Conservation (phyloP, 202 grass and related monocot genomes). For the Schoenoplectus tabernaemontani region DNA sequence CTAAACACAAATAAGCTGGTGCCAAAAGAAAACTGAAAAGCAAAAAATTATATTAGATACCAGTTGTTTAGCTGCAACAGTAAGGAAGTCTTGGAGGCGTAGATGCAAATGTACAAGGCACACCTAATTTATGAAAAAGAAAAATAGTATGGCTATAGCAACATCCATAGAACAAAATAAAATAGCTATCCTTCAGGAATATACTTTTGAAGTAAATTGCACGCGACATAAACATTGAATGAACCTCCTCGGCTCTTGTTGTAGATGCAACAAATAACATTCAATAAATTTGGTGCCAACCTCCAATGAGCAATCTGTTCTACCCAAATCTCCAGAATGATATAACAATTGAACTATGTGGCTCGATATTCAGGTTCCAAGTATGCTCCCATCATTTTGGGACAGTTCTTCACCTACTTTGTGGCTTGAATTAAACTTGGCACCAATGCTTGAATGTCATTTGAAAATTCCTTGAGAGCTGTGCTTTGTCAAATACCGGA, state of each 20-base stretch:
- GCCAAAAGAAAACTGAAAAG: neutral
- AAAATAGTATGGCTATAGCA: neutral
- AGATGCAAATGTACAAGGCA: conserved; percentile 84
- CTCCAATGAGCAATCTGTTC: neutral
- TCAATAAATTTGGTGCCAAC: neutral
- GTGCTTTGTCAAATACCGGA: conserved; percentile 2
- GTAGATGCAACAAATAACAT: conserved; percentile 6
- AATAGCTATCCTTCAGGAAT: neutral
- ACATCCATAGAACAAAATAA: neutral
- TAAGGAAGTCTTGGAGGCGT: conserved; percentile 80
- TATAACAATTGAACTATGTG: neutral
- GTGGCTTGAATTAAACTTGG: neutral
- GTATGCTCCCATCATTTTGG: neutral
- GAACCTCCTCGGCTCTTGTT: neutral
- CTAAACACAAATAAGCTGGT: neutral
- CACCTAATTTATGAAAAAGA: conserved; percentile 41
- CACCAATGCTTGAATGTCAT: neutral
- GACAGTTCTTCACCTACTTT: neutral
- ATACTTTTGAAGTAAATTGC: neutral
- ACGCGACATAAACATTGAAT: neutral
- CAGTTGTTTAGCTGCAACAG: conserved; percentile 87
- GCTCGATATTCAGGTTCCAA: neutral
- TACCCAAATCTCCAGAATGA: neutral
- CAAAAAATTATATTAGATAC: conserved; percentile 30
- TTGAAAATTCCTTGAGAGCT: neutral